Percentiles rank a stretch among this genome's conserved stretches.
These are phyloP conservation scores for Coniochaeta sp. DNA, from an alignment of 2,329 filamentous ascomycete genomes.

Conservation along the genomic window DNA sequence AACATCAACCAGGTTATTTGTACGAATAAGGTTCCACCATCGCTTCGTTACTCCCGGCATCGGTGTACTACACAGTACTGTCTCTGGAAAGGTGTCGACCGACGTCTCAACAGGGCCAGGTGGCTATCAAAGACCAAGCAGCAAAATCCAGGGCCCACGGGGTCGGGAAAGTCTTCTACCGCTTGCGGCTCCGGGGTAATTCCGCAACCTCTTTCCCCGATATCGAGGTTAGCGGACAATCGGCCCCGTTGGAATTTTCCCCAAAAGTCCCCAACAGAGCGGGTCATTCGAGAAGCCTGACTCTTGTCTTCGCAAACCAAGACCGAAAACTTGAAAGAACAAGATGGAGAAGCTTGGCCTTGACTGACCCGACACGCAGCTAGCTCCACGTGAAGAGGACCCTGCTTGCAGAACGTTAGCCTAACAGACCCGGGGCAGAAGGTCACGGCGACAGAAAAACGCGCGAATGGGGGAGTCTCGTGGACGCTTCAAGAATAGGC, in stretches of 20 bases:
- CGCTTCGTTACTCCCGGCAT: neutral
- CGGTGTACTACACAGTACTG: neutral
- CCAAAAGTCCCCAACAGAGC: too few relatives aligned
- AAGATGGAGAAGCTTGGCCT: neutral
- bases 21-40: too few relatives aligned
- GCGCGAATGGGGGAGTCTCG: neutral
- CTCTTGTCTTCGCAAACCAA: neutral
- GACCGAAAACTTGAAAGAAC: neutral
- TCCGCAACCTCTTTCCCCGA: neutral
- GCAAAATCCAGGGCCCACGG: neutral
- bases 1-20: too few relatives aligned
- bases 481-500: too few relatives aligned
- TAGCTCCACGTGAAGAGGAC: neutral
- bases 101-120: neutral
- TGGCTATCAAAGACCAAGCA: neutral
- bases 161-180: neutral
- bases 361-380: too few relatives aligned
- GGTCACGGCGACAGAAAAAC: neutral
- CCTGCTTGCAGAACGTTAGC: neutral
- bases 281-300: too few relatives aligned
- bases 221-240: neutral
- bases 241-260: too few relatives aligned
- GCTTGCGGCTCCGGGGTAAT: neutral
- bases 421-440: neutral
- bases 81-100: too few relatives aligned